Conservation (phyloP, 768 basidiomycete species). For the Dacryopinax spathularia region DNA sequence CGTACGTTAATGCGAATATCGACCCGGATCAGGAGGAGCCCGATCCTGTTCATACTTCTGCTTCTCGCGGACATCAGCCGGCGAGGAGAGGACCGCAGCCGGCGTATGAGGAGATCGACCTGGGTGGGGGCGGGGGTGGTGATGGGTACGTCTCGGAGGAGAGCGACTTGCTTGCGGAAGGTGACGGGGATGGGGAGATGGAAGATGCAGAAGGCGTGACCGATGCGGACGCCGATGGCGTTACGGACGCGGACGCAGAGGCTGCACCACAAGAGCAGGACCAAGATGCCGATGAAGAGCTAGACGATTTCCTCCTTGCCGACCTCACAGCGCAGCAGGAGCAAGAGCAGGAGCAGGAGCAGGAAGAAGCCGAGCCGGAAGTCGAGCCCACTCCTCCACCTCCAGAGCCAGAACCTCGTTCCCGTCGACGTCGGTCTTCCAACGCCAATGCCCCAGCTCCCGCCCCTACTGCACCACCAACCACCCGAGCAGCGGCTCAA, state of each 20-base stretch:
- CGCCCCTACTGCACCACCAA: not conserved
- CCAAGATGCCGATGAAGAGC: not conserved
- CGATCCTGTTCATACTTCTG: not conserved
- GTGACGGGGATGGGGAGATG: not conserved
- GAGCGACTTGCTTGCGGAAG: not conserved
- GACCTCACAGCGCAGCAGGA: not conserved
- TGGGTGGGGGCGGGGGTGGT: not conserved
- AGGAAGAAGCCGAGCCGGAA: not conserved
- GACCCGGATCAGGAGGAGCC: not conserved
- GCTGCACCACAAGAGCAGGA: not conserved
- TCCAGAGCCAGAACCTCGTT: not conserved
- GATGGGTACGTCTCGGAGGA: conserved; percentile 1
- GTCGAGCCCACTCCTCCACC: not conserved
- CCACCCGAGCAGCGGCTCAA: not conserved
- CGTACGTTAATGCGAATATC: not conserved
- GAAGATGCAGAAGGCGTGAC: not conserved
- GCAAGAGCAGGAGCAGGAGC: not conserved
- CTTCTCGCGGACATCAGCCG: not conserved
- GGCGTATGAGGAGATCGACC: not conserved
- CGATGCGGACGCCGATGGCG: not conserved
- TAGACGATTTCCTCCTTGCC: not conserved
- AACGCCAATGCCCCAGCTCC: not conserved
- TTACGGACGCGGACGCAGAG: not conserved
- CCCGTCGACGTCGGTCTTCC: not conserved
- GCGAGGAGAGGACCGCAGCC: not conserved